These are phyloP conservation scores for Tylopilus plumbeoviolaceoides DNA, from an alignment of 768 basidiomycete genomes.

Conservation along the genomic window DNA sequence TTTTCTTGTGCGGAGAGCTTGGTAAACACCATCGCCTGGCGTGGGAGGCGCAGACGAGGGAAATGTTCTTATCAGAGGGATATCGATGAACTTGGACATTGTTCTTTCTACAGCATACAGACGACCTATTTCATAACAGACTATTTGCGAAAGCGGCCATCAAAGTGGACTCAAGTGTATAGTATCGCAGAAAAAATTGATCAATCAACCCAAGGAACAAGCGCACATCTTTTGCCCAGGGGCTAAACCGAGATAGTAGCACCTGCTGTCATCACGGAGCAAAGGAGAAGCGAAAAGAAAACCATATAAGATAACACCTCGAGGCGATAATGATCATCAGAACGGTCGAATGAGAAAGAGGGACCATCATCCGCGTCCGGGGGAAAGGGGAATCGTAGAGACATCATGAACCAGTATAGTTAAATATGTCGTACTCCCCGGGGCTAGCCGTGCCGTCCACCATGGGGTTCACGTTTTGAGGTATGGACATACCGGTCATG, in stretches of 20 bases:
- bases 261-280: constrained; percentile 7
- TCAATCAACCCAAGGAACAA: constrained; percentile 1
- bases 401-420: constrained; percentile 46
- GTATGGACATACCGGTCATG: constrained; percentile 50
- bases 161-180: constrained; percentile 15
- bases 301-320: constrained; percentile 22
- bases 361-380: constrained; percentile 19
- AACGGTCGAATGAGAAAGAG: constrained; percentile 14
- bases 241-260: constrained; percentile 1
- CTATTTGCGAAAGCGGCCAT: constrained; percentile 17
- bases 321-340: constrained; percentile 26
- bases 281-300: constrained; percentile 1
- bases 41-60: not conserved
- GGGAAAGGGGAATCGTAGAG: constrained; percentile 12
- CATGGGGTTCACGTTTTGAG: constrained; percentile 41
- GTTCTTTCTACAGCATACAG: constrained; percentile 31
- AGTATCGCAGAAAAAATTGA: constrained; percentile 12
- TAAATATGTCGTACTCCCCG: constrained; percentile 56
- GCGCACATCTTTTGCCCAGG: not conserved
- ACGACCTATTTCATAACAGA: constrained; percentile 26
- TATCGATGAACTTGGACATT: constrained; percentile 11
- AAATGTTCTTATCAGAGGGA: too few species aligned
- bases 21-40: constrained; percentile 62
- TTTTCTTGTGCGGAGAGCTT: constrained; percentile 66
- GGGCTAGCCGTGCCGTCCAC: constrained; percentile 37